Base-by-base conservation (phyloP, 2,329 filamentous ascomycete genomes). In the Xylaria sp. region DNA sequence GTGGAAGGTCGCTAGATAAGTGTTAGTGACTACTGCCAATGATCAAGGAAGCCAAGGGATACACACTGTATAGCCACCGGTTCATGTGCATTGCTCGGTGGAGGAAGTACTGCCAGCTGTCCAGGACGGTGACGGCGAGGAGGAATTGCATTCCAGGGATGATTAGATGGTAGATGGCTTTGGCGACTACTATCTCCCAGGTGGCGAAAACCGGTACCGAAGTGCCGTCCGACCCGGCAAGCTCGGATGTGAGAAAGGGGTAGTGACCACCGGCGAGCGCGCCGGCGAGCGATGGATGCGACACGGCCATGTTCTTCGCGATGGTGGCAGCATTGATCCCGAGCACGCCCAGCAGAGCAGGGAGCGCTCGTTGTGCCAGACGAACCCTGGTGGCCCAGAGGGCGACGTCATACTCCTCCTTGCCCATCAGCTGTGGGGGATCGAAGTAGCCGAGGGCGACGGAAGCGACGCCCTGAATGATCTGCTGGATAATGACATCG, bases 91-190 rank as follows among this genome's bases (percentile, higher is more conserved):
- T 99, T 53, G 89, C 84, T 38, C 94, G 91, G 74, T 99, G 94
- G 66, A 93, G 82, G 75, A 97, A 96, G 76, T 99, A 99, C 72
- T 99, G 93, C 94, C 94, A 99, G 41, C 92, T 94, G 74, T 99
- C 94, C 63, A 97, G 83, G 61, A 95, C 79, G 60, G 84, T 76
- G 56, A 93, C 82, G 20, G 87, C 94, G 45, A 90, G 67, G 53
- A 83, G 75, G 69, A 96, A 90, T 71, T 97, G 93, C 44, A 93
- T 50, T 2, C 77, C 81, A 0, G 94, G 94, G 58, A 97, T 81
- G 38, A 87, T 70, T 58, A 86, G 75, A 80, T 90, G 89, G 77
- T 97, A 97, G 61, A 96, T 84, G 56, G 83, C 78, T 72, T 88
- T 89, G 39, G 91, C 94, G 29, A 85, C 73, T 24, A 80, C 61